Conservation (phyloP, 2,329 filamentous ascomycete genomes). For the Pseudogymnoascus sp. region DNA sequence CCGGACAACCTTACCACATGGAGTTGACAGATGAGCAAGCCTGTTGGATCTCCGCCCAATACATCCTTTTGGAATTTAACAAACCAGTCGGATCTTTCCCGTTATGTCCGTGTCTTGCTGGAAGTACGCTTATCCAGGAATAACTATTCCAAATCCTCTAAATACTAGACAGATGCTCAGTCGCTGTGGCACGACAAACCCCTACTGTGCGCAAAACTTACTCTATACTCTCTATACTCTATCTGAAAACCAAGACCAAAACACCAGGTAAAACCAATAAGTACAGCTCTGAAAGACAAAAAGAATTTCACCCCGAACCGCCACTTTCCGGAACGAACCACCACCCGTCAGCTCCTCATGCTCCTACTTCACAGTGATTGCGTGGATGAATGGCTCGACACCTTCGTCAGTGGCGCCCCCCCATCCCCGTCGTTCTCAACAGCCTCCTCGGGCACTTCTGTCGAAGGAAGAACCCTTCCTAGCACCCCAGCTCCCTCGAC, state of each 20-base stretch:
- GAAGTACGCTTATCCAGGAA: not conserved
- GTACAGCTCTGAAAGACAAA: conserved; percentile 1
- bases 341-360: not conserved
- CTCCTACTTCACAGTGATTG: not conserved
- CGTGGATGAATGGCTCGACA: not conserved
- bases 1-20: not conserved
- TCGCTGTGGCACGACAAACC: not conserved
- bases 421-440: not conserved
- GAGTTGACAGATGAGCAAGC: not conserved
- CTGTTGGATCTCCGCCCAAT: not conserved
- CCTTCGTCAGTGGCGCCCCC: not conserved
- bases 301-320: not conserved
- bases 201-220: not conserved
- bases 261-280: not conserved
- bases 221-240: not conserved
- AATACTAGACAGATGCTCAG: not conserved
- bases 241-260: not conserved
- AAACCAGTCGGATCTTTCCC: not conserved
- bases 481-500: not conserved
- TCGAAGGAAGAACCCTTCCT: not conserved
- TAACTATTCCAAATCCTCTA: not conserved
- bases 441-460: not conserved
- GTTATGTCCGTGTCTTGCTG: not conserved
- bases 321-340: not conserved
- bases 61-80: not conserved